A percentile compares a stretch with the other conserved stretches of the same genome.
These are phyloP conservation scores for Debaryomyces singareniensis DNA, from an alignment of 1,139 yeast genomes.

Conservation along the genomic window DNA sequence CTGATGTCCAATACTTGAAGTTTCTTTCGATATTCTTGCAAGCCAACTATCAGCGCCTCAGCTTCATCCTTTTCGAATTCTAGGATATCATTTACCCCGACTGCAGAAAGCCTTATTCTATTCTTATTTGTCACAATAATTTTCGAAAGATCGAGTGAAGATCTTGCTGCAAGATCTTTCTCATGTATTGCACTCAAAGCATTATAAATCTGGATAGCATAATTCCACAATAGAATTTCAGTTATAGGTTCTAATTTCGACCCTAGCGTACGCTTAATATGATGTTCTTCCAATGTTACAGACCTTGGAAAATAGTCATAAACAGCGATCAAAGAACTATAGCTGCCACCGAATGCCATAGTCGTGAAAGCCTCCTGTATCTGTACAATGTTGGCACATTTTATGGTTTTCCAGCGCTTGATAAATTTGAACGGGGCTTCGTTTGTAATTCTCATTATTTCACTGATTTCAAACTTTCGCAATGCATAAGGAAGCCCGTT, in stretches of 20 bases:
- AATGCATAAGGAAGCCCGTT: slow-evolving; percentile 78
- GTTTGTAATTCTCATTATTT: slow-evolving; percentile 44
- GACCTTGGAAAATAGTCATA: slow-evolving; percentile 40
- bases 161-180: slow-evolving; percentile 55
- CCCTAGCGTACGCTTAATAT: slow-evolving; percentile 25
- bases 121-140: slow-evolving; percentile 67
- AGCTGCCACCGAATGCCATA: slow-evolving; percentile 71
- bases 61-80: slow-evolving; percentile 30
- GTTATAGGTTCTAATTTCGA: slow-evolving; percentile 43
- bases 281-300: slow-evolving; percentile 26
- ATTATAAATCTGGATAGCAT: slow-evolving; percentile 64
- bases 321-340: slow-evolving; percentile 35
- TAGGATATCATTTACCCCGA: slow-evolving; percentile 69
- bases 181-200: slow-evolving; percentile 63
- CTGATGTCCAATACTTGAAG: slow-evolving; percentile 50
- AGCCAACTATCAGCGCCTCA: slow-evolving; percentile 8
- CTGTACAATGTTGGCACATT: slow-evolving; percentile 54
- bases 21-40: slow-evolving; percentile 8
- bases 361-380: slow-evolving; percentile 83
- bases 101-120: slow-evolving; percentile 63
- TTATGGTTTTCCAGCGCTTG: slow-evolving; percentile 41
- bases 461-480: slow-evolving; percentile 57
- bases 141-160: slow-evolving; percentile 55
- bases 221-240: slow-evolving; percentile 68
- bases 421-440: slow-evolving; percentile 42